Evolutionary conservation across 2,329 filamentous ascomycete genomes (phyloP).

Genomic region (Sarocladiaceae sp.): DNA sequence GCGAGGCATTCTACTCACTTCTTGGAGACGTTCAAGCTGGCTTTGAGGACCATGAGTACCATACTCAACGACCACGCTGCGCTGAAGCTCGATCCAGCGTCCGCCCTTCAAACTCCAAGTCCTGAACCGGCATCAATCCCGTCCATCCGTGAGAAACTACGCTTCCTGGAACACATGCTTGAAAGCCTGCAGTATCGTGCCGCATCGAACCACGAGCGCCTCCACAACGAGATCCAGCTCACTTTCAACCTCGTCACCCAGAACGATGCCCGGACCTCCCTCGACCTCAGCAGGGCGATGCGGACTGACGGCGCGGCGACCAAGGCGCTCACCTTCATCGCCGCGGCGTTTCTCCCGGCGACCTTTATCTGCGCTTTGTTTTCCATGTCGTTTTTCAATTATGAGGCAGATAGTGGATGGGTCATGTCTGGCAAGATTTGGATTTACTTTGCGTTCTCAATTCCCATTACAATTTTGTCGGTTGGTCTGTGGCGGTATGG

Average conservation of each 20-base stretch:
- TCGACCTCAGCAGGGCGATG: conserved; percentile 32
- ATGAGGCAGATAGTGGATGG: conserved; percentile 21
- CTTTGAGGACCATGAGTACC: conserved; percentile 21
- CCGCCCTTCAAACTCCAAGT: conserved; percentile 9
- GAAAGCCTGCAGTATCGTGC: conserved; percentile 29
- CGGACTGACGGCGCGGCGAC: conserved; percentile 43
- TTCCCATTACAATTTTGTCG: conserved; percentile 20
- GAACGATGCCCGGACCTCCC: conserved; percentile 29
- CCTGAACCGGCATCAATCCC: conserved; percentile 5
- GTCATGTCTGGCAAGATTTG: conserved; percentile 25
- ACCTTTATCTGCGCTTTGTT: conserved; percentile 45
- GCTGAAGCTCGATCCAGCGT: neutral
- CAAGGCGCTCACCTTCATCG: conserved; percentile 43
- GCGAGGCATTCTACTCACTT: conserved; percentile 39
- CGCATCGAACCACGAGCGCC: conserved; percentile 33
- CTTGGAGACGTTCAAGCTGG: conserved; percentile 33
- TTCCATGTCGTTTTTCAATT: conserved; percentile 38
- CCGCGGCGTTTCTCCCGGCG: conserved; percentile 41
- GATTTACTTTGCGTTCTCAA: conserved; percentile 27
- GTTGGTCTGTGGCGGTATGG: neutral
- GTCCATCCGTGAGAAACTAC: conserved; percentile 23
- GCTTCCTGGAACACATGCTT: conserved; percentile 26
- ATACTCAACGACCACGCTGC: conserved; percentile 25
- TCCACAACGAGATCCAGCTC: conserved; percentile 51
- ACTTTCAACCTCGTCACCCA: conserved; percentile 38